These are phyloP conservation scores for Endotrypanum monterogeii DNA, from an alignment of 208 protist species.

Conservation along the genomic window DNA sequence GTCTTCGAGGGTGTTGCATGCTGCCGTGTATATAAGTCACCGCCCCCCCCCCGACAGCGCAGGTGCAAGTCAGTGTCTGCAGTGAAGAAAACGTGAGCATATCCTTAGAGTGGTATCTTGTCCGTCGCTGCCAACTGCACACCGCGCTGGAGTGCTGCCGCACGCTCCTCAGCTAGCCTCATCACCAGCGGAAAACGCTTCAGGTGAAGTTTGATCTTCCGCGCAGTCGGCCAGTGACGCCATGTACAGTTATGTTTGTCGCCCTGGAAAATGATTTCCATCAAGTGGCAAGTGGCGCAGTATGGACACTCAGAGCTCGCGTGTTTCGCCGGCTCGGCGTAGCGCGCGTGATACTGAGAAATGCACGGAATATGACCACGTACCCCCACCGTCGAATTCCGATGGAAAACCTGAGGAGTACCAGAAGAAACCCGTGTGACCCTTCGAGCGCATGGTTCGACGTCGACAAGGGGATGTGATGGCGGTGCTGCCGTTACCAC, in stretches of 20 bases:
- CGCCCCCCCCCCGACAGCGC: neutral
- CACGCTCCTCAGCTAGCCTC: constrained; percentile 40
- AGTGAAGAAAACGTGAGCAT: neutral
- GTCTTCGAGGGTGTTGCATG: too few relatives aligned
- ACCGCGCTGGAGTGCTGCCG: constrained; percentile 36
- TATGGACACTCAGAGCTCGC: constrained; percentile 57
- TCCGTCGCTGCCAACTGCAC: constrained; percentile 32
- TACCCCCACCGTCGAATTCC: neutral
- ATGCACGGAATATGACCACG: constrained; percentile 22
- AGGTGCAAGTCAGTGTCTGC: neutral
- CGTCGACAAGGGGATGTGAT: neutral
- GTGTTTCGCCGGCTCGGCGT: constrained; percentile 41
- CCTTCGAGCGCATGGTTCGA: too few relatives aligned
- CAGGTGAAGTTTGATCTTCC: constrained; percentile 56
- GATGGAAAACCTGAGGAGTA: neutral
- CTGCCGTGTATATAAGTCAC: neutral
- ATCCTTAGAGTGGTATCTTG: constrained; percentile 23
- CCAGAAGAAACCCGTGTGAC: neutral
- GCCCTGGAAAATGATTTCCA: constrained; percentile 73
- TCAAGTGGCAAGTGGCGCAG: constrained; percentile 71
- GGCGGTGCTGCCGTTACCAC: neutral
- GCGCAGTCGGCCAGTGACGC: constrained; percentile 61
- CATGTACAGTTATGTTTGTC: constrained; percentile 49
- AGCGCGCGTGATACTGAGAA: constrained; percentile 64
- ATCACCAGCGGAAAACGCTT: constrained; percentile 39